Percentiles rank a stretch among this genome's conserved stretches.
phyloP scores from a whole-genome alignment of 2,329 filamentous ascomycete species.

The Calonectria pauciramosa region DNA sequence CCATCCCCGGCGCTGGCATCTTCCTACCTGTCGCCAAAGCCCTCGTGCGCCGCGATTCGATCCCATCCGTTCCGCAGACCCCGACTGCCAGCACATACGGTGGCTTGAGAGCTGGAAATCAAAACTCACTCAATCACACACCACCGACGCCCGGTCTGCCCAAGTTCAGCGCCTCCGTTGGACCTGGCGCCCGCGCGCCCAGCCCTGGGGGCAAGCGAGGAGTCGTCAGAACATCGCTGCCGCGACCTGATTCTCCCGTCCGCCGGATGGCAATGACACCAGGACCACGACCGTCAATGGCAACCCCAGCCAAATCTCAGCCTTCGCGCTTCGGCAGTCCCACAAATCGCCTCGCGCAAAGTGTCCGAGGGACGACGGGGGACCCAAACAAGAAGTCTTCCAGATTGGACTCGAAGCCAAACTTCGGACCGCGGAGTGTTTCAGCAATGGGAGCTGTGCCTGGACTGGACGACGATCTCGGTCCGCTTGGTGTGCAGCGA shows the following conservation, averaged over 20 bases:
- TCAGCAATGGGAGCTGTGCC: conserved; percentile 69
- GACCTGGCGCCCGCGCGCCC: conserved; percentile 75
- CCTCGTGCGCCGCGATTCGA: conserved; percentile 75
- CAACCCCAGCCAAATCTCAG: conserved; percentile 59
- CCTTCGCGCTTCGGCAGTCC: conserved; percentile 54
- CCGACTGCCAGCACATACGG: conserved; percentile 75
- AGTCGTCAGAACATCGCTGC: conserved; percentile 78
- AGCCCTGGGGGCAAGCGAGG: conserved; percentile 80
- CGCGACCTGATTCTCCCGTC: conserved; percentile 88
- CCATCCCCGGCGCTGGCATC: conserved; percentile 85
- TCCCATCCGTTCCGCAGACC: conserved; percentile 72
- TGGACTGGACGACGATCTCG: conserved; percentile 70
- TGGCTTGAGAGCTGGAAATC: conserved; percentile 66
- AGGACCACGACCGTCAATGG: conserved; percentile 68
- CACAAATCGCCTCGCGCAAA: conserved; percentile 74
- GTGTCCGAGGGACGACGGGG: conserved; percentile 71
- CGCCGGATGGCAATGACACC: conserved; percentile 77
- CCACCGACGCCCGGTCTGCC: conserved; percentile 76
- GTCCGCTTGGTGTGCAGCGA: conserved; percentile 65
- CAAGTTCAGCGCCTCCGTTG: conserved; percentile 91
- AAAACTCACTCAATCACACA: conserved; percentile 72
- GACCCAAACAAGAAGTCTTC: conserved; percentile 72
- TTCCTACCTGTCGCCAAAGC: conserved; percentile 92
- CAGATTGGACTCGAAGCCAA: conserved; percentile 63
- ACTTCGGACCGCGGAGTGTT: conserved; percentile 68